Conservation (phyloP, 2,329 filamentous ascomycete species). For the Scytalidium lignicola region DNA sequence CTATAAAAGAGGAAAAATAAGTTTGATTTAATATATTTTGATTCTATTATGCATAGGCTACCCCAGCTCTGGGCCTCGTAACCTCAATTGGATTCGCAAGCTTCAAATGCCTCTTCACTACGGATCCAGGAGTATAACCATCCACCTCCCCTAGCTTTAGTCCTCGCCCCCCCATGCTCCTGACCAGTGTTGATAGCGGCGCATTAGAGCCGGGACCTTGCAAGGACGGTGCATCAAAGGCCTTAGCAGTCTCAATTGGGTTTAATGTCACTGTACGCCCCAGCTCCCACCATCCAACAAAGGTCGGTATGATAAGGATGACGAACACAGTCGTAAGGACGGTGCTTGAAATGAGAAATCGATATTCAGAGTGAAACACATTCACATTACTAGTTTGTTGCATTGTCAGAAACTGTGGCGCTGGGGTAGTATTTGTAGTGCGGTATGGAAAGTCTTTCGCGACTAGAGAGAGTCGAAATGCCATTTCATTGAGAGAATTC, state of each 20-base stretch:
- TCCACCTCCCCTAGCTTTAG: constrained; percentile 4
- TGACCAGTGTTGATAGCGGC: constrained; percentile 1
- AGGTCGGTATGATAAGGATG: constrained; percentile 4
- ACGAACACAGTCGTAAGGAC: constrained; percentile 5
- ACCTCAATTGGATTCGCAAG: too few species aligned
- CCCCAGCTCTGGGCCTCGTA: too few species aligned
- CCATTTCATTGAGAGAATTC: constrained; percentile 4
- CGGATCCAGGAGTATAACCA: background rate
- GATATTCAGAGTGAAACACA: constrained; percentile 8
- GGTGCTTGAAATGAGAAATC: constrained; percentile 4
- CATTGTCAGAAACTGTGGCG: constrained; percentile 6
- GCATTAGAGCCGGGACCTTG: constrained; percentile 7
- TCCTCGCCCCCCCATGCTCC: background rate
- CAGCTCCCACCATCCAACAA: constrained; percentile 11
- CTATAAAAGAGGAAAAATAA: too few species aligned
- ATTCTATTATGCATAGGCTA: too few species aligned
- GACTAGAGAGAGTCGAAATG: constrained; percentile 5
- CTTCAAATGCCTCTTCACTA: too few species aligned
- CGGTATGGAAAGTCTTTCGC: constrained; percentile 5
- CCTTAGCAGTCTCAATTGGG: constrained; percentile 12
- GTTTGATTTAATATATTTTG: too few species aligned
- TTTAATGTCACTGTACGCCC: constrained; percentile 4
- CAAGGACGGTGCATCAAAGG: constrained; percentile 10
- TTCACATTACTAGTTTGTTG: constrained; percentile 1
- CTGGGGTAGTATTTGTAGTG: constrained; percentile 1